Evolutionary conservation across 2,329 filamentous ascomycete species (phyloP).

Genomic region (Aureobasidium lini): DNA sequence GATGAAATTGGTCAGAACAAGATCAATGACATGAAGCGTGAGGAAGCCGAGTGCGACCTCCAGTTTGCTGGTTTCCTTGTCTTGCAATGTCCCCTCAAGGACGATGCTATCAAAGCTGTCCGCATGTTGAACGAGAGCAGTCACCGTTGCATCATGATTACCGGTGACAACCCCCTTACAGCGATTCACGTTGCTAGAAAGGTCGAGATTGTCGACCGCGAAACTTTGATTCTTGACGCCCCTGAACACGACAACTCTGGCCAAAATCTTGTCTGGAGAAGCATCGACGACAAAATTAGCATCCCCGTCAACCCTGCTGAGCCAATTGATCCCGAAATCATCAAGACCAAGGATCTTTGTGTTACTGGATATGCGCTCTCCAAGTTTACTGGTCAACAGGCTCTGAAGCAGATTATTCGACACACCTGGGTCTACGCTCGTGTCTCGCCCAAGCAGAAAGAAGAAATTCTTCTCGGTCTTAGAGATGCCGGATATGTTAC

Average conservation of each 20-base stretch:
- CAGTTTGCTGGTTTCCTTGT: constrained; percentile 93
- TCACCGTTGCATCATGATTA: constrained; percentile 98
- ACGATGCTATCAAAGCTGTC: constrained; percentile 87
- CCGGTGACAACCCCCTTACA: constrained; percentile 93
- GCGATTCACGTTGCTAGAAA: constrained; percentile 91
- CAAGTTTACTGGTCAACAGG: constrained; percentile 76
- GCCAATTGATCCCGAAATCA: constrained; percentile 70
- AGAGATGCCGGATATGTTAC: constrained; percentile 98
- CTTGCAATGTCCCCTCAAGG: constrained; percentile 89
- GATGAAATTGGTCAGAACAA: constrained; percentile 72
- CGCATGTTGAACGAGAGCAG: constrained; percentile 98
- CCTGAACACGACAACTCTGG: constrained; percentile 81
- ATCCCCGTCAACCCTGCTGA: constrained; percentile 79
- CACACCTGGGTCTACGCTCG: constrained; percentile 97
- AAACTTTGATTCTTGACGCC: constrained; percentile 88
- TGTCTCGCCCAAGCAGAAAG: constrained; percentile 97
- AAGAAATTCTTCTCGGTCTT: constrained; percentile 92
- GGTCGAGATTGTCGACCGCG: constrained; percentile 95
- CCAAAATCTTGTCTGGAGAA: constrained; percentile 84
- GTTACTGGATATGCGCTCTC: constrained; percentile 89
- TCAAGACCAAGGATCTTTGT: constrained; percentile 84
- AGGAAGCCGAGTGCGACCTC: constrained; percentile 78
- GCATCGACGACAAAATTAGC: constrained; percentile 80
- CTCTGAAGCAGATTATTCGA: constrained; percentile 69
- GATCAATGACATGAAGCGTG: constrained; percentile 90